Evolutionary conservation across 345 rosid species (phyloP).

Genomic region (Hypericum androsaemum): DNA sequence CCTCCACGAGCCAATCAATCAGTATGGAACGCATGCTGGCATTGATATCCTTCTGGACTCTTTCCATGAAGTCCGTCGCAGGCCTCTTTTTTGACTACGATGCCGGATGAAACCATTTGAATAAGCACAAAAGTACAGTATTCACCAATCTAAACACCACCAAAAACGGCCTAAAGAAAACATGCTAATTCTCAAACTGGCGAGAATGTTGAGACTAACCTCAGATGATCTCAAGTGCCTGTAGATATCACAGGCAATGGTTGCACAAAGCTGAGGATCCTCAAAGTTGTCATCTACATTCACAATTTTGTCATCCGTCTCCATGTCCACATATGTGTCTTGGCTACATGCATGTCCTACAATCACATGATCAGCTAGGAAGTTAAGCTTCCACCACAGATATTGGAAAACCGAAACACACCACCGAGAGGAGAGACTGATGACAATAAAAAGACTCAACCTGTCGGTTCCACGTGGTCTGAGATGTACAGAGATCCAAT

Average conservation of each 20-base stretch:
- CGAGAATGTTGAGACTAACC: too few relatives aligned
- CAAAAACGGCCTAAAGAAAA: too few relatives aligned
- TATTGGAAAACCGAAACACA: not conserved
- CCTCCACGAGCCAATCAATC: slow-evolving; percentile 50
- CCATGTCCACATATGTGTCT: slow-evolving; percentile 6
- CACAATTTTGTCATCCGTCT: slow-evolving; percentile 7
- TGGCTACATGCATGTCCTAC: slow-evolving; percentile 15
- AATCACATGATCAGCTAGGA: not conserved
- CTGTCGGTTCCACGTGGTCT: not conserved
- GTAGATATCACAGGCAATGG: slow-evolving; percentile 1
- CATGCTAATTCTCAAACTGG: too few relatives aligned
- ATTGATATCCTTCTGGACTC: slow-evolving; percentile 28
- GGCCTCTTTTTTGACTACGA: slow-evolving; percentile 32
- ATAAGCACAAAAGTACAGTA: too few relatives aligned
- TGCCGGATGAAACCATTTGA: too few relatives aligned
- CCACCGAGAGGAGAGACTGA: not conserved
- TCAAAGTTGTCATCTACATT: not conserved
- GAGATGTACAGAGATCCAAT: slow-evolving; percentile 1
- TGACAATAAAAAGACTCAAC: too few relatives aligned
- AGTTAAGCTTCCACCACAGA: slow-evolving; percentile 2
- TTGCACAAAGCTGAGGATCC: slow-evolving; percentile 4
- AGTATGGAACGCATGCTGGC: slow-evolving; percentile 38
- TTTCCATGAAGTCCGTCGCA: slow-evolving; percentile 35
- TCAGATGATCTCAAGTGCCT: too few relatives aligned
- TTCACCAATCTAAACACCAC: too few relatives aligned